Conservation (phyloP, 2,329 filamentous ascomycete genomes). For the Talaromyces marneffei region DNA sequence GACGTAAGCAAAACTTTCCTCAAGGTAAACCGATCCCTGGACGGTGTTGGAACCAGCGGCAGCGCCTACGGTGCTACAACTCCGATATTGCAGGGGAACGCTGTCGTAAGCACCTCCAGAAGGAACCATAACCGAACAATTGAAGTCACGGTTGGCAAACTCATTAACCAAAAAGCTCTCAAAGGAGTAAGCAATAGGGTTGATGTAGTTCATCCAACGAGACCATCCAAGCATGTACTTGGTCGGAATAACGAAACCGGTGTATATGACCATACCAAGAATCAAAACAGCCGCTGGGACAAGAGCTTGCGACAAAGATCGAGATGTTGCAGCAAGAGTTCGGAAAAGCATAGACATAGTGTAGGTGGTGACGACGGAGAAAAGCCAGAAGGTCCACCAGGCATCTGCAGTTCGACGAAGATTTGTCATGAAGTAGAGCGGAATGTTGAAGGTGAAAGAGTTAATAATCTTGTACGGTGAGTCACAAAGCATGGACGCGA, state of each 20-base stretch:
- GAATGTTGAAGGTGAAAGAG: slow-evolving; percentile 68
- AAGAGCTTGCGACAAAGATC: slow-evolving; percentile 57
- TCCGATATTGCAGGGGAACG: slow-evolving; percentile 33
- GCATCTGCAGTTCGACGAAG: slow-evolving; percentile 65
- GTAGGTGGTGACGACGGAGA: slow-evolving; percentile 67
- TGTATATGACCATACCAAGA: slow-evolving; percentile 42
- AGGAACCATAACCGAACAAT: slow-evolving; percentile 40
- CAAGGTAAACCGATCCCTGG: slow-evolving; percentile 54
- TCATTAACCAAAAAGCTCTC: slow-evolving; percentile 80
- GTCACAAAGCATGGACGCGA: slow-evolving; percentile 79
- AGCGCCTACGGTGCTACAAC: slow-evolving; percentile 58
- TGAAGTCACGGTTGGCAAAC: slow-evolving; percentile 61
- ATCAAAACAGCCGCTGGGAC: slow-evolving; percentile 50
- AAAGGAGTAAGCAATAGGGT: slow-evolving; percentile 74
- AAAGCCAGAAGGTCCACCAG: slow-evolving; percentile 81
- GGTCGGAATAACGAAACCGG: slow-evolving; percentile 43
- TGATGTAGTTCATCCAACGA: slow-evolving; percentile 75
- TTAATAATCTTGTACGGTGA: slow-evolving; percentile 78
- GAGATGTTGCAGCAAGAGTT: slow-evolving; percentile 68
- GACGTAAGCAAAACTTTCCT: slow-evolving; percentile 52
- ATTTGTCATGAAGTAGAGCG: slow-evolving; percentile 82
- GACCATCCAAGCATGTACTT: slow-evolving; percentile 71
- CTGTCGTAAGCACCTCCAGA: slow-evolving; percentile 33
- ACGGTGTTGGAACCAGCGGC: slow-evolving; percentile 49
- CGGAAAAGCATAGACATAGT: slow-evolving; percentile 85